A percentile compares a stretch with the other conserved stretches of the same genome.
These are phyloP conservation scores for Globisporangium perplexum DNA, from an alignment of 352 stramenopile genomes.

Conservation along the genomic window DNA sequence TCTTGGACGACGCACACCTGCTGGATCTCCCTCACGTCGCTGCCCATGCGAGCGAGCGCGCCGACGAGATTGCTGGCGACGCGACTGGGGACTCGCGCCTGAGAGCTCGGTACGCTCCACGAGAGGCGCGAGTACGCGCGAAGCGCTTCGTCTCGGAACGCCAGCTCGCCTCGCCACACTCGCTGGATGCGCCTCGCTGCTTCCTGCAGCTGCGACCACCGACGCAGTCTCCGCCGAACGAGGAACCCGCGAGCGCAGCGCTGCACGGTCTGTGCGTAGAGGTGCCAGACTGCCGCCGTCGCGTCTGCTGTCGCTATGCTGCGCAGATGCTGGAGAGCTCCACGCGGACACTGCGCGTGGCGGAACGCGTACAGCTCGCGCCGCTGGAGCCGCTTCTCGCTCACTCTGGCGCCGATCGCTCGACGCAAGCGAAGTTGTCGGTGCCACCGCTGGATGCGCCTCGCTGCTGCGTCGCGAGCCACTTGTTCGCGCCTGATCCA, in stretches of 20 bases:
- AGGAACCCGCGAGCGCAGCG: conserved; percentile 19
- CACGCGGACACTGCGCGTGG: neutral
- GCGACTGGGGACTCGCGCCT: neutral
- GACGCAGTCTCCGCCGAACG: conserved; percentile 6
- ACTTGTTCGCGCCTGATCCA: conserved; percentile 71
- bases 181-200: conserved; percentile 18
- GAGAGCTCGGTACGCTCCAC: neutral
- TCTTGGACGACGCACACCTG: conserved; percentile 43
- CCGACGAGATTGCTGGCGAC: conserved; percentile 8
- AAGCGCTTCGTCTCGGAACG: conserved; percentile 3
- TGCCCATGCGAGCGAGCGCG: conserved; percentile 7
- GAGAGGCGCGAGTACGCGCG: neutral
- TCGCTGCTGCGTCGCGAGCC: conserved; percentile 32
- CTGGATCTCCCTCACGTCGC: conserved; percentile 39
- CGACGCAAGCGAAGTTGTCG: conserved; percentile 11
- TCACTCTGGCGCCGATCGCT: conserved; percentile 11
- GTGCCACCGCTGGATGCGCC: conserved; percentile 38
- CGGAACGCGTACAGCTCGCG: conserved; percentile 19
- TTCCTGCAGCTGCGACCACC: conserved; percentile 5
- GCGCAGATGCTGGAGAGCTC: neutral
- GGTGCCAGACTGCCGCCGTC: neutral
- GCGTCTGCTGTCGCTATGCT: neutral
- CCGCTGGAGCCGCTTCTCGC: conserved; percentile 6
- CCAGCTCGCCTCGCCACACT: conserved; percentile 15
- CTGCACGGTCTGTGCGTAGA: conserved; percentile 17